Base-by-base conservation (phyloP, 805 yeast genomes). In the Kregervanrija fluxuum region DNA sequence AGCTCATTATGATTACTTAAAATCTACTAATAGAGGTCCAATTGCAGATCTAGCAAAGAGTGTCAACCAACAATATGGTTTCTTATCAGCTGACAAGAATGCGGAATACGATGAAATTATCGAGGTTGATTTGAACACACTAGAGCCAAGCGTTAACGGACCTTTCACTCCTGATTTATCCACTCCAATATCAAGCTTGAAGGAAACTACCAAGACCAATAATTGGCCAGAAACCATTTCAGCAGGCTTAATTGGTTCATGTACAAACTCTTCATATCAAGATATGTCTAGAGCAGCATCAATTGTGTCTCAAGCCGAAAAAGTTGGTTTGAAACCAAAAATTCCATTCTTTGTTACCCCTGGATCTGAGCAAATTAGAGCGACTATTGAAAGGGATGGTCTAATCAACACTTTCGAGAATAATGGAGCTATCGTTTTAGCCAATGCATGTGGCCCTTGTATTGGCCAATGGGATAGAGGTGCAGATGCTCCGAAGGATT, bases 401-500 rank as follows among this genome's bases (percentile, higher is more conserved):
- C 83, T 85, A 67, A 79, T 91, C 56, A 74, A 83, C 56, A 84
- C 93, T 55, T 89, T 91, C 69, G 80, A 82, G 63, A 88, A 87
- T 61, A 85, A 84, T 59, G 97, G 97, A 57, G 98, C 95, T 66
- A 77, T 83, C 49, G 97, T 91, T 45, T 74, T 91, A 64, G 97
- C 98, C 50, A 91, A 91, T 65, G 98, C 98, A 48, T 91, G 98
- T 77, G 98, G 98, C 62, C 98, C 98, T 64, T 90, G 98, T 79
- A 90, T 90, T 64, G 98, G 98, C 62, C 97, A 91, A 76, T 91
- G 98, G 98, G 96, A 90, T 68, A 85, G 98, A 71, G 69, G 69
- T 38, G 85, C 76, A 61, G 90, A 86, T 66, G 80, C 87, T 67
- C 81, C 86, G 75, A 88, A 86, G 77, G 95, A 86, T 69, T 85